Evolutionary conservation across 768 basidiomycete species (phyloP).

Genomic region (Leccinum obscurum): DNA sequence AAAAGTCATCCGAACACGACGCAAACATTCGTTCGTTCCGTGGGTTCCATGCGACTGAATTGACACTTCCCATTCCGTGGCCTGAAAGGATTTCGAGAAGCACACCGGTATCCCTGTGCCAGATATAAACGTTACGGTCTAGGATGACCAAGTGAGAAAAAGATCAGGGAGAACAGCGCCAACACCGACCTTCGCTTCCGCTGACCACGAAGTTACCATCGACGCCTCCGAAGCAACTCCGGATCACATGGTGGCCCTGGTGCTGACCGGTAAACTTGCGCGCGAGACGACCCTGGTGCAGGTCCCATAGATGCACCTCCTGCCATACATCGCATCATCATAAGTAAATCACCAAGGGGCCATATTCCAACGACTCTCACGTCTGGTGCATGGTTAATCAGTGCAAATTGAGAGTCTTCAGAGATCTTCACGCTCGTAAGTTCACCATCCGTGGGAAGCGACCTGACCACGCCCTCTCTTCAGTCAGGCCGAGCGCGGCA

Average conservation of each 20-base stretch:
- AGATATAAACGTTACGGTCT: slow-evolving; percentile 95
- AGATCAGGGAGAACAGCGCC: background rate
- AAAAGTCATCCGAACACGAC: slow-evolving; percentile 91
- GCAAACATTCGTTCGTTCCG: slow-evolving; percentile 90
- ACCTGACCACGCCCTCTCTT: slow-evolving; percentile 39
- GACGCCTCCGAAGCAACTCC: slow-evolving; percentile 91
- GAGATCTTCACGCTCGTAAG: slow-evolving; percentile 88
- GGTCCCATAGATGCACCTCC: slow-evolving; percentile 91
- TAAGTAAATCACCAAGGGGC: slow-evolving; percentile 9
- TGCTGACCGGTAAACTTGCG: slow-evolving; percentile 86
- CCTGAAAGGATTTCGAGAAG: slow-evolving; percentile 86
- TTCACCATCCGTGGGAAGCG: slow-evolving; percentile 71
- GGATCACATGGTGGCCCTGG: slow-evolving; percentile 82
- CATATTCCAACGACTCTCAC: slow-evolving; percentile 45
- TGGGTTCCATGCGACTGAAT: slow-evolving; percentile 96
- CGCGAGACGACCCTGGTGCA: slow-evolving; percentile 64
- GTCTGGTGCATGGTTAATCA: slow-evolving; percentile 86
- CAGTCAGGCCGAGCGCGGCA: slow-evolving; percentile 9
- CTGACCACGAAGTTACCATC: slow-evolving; percentile 88
- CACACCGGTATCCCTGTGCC: slow-evolving; percentile 84
- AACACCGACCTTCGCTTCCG: slow-evolving; percentile 85
- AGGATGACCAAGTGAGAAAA: slow-evolving; percentile 15
- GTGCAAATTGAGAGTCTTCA: slow-evolving; percentile 79
- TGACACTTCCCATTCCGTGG: slow-evolving; percentile 88
- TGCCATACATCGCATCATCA: slow-evolving; percentile 32